These are phyloP conservation scores for Sophora flavescens DNA, from an alignment of 306 rosid species.

Conservation along the genomic window DNA sequence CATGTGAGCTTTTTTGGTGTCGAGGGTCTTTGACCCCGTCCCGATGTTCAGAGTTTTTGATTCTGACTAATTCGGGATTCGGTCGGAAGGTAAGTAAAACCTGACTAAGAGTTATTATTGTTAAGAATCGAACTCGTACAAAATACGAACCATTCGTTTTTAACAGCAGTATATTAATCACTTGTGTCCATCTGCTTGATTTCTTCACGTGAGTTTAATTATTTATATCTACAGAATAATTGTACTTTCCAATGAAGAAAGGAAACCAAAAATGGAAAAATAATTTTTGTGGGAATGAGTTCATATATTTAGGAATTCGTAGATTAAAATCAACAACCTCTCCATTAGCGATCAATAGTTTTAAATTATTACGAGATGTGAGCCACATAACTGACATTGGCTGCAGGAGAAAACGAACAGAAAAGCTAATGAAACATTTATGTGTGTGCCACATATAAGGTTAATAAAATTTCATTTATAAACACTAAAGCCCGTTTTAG, in stretches of 20 bases:
- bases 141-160: no score
- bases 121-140: no score
- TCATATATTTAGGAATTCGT: background rate
- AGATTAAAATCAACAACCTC: background rate
- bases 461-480: no score
- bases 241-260: constrained; percentile 38
- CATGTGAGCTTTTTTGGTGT: background rate
- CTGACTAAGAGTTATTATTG: no score
- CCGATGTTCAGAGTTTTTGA: no score
- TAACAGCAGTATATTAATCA: no score
- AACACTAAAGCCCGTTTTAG: no score
- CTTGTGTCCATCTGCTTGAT: no score
- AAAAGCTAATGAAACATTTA: background rate
- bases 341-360: background rate
- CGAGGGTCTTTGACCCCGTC: no score
- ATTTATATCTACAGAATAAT: constrained; percentile 27
- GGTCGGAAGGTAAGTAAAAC: no score
- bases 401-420: background rate
- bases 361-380: background rate
- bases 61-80: no score
- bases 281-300: background rate
- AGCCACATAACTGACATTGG: background rate
- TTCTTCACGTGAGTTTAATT: background rate
- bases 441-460: background rate
- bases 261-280: constrained; percentile 9